These are phyloP conservation scores for Aspergillus fumigatus DNA, from an alignment of 2,329 filamentous ascomycete genomes.

Conservation along the genomic window DNA sequence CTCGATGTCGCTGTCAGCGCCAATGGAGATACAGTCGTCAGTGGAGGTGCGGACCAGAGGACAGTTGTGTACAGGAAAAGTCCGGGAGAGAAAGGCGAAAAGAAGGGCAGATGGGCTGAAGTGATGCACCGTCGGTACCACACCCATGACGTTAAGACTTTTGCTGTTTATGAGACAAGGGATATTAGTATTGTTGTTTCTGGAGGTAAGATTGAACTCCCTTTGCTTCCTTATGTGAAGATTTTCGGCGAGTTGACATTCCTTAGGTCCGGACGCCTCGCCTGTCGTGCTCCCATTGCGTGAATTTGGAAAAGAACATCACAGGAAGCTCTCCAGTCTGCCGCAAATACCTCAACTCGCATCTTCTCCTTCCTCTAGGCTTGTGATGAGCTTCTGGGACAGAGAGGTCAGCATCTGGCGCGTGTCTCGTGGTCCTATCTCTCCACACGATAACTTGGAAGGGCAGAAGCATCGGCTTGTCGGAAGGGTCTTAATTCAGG, in stretches of 20 bases:
- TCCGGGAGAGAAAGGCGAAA: constrained; percentile 46
- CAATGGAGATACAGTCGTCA: constrained; percentile 78
- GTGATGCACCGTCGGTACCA: constrained; percentile 84
- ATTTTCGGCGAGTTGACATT: constrained; percentile 5
- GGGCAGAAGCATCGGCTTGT: constrained; percentile 48
- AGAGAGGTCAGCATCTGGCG: constrained; percentile 81
- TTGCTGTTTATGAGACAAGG: constrained; percentile 82
- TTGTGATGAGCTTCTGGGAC: constrained; percentile 91
- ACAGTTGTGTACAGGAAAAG: constrained; percentile 75
- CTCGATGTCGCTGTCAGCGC: constrained; percentile 78
- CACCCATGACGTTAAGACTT: constrained; percentile 88
- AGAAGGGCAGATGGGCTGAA: constrained; percentile 70
- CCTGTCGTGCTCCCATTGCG: constrained; percentile 77
- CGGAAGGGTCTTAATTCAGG: constrained; percentile 59
- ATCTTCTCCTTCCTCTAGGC: constrained; percentile 66
- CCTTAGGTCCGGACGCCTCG: constrained; percentile 72
- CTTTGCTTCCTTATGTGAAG: neutral
- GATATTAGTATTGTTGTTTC: constrained; percentile 83
- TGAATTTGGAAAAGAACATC: constrained; percentile 72
- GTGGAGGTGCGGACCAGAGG: constrained; percentile 84
- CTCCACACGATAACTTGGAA: constrained; percentile 40
- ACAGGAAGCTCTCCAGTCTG: constrained; percentile 75
- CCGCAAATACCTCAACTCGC: constrained; percentile 71
- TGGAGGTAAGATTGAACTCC: constrained; percentile 61
- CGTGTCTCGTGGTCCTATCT: constrained; percentile 47